Evolutionary conservation across 2,329 filamentous ascomycete genomes (phyloP).

Genomic region (Apiospora arundinis): DNA sequence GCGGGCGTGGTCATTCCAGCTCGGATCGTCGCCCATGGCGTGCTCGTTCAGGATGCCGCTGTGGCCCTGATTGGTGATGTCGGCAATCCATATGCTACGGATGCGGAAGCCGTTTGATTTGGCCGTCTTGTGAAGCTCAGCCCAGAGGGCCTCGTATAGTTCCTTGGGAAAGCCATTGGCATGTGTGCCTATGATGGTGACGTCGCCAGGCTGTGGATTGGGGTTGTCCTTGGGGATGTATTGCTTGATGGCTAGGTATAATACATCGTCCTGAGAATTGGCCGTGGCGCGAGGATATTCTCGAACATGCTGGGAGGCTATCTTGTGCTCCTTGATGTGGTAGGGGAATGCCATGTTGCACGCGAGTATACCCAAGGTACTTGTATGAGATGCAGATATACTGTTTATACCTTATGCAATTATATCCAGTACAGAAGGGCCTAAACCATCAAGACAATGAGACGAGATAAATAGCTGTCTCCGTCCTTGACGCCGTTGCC

Average conservation of each 20-base stretch:
- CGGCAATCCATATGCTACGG: slow-evolving; percentile 86
- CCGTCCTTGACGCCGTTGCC: background rate
- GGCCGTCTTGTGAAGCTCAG: slow-evolving; percentile 71
- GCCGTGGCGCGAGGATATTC: slow-evolving; percentile 79
- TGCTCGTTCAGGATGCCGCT: slow-evolving; percentile 80
- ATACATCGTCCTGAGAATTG: slow-evolving; percentile 73
- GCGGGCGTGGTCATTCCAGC: slow-evolving; percentile 84
- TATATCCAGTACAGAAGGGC: background rate
- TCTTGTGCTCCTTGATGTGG: slow-evolving; percentile 73
- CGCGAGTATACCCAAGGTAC: background rate
- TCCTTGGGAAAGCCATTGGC: slow-evolving; percentile 97
- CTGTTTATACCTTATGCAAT: background rate
- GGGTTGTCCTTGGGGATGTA: slow-evolving; percentile 80
- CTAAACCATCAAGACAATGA: background rate
- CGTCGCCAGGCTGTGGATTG: slow-evolving; percentile 71
- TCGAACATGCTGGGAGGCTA: slow-evolving; percentile 79
- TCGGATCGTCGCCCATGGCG: slow-evolving; percentile 82
- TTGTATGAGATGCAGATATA: background rate
- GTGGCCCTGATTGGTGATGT: slow-evolving; percentile 83
- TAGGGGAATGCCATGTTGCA: slow-evolving; percentile 53
- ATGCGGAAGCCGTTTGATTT: slow-evolving; percentile 70
- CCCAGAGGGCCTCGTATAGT: slow-evolving; percentile 91
- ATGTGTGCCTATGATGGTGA: slow-evolving; percentile 86
- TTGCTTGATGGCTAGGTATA: slow-evolving; percentile 82
- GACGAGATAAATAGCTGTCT: background rate